Base-by-base conservation (phyloP, 306 rosid genomes). In the Castanopsis chinensis region DNA sequence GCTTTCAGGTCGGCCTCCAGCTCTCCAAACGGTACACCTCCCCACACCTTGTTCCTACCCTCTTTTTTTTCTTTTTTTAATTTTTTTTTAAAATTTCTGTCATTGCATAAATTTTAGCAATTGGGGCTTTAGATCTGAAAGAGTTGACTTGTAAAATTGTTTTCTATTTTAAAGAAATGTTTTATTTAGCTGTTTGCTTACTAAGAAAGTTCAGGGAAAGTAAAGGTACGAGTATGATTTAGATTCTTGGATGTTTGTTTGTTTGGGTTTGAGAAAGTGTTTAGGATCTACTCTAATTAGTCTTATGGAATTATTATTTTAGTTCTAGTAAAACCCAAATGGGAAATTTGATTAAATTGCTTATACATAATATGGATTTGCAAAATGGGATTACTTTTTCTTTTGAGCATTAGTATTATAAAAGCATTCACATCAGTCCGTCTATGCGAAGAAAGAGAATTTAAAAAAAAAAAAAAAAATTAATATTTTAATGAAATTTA, bases 1-100 rank as follows among this genome's bases (percentile, higher is more conserved):
- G 98, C 61, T 95, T 90, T 85, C 97, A 95, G 88, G 96, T 95
- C 80, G 99, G 99, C 73, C 98, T 88, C 76, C 99, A 95, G 88
- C 99, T 95, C 80, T 95, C 98, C 71, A 98, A 95, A 85, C 90
- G 99, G 98, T 92, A 86, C 51, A 19, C 49, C 68, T 78, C 18
- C 53, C 71, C 71, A 64, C 76, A 37, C 64, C 72, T n/a, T 51
- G 49, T 20, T 76, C 6, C 27, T 8, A 1, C 1, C 9, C 72
- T 51, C 23, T 18, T 56, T 1, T 67, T 33, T 2, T 11, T 65
- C 11, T 14, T 68, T 37, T 6, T 6, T n/a, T n/a, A 51, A 49
- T 45, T 8, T 27, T 54, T 58, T 55, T 8, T 17, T 8, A n/a
- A n/a, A 11, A 1, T 43, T 37, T 12, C 32, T 11, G n/a, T 54